Evolutionary conservation across 805 yeast species (phyloP).

Genomic region (Yueomyces sp.): DNA sequence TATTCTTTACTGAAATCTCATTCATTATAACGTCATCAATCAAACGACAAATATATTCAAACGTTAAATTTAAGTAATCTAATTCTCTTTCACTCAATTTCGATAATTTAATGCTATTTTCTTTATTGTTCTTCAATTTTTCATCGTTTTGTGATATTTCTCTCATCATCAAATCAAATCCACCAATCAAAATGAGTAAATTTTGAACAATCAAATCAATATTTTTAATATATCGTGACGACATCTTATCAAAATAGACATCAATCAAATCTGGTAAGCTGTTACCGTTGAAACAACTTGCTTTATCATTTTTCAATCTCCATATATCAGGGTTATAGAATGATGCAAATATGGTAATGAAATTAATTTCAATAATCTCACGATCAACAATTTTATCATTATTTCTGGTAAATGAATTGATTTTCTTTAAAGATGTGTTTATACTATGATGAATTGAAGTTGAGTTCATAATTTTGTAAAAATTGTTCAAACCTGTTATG

Average conservation of each 20-base stretch:
- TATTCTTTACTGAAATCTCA: conserved; percentile 1
- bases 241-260: conserved; percentile 12
- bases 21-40: conserved; percentile 19
- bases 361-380: conserved; percentile 22
- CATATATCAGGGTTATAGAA: conserved; percentile 14
- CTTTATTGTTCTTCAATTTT: not conserved
- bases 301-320: conserved; percentile 4
- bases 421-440: conserved; percentile 20
- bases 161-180: conserved; percentile 12
- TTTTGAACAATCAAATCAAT: conserved; percentile 14
- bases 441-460: conserved; percentile 15
- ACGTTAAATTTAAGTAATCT: conserved; percentile 27
- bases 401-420: conserved; percentile 3
- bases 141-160: not conserved
- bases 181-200: conserved; percentile 15
- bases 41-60: conserved; percentile 28
- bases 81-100: conserved; percentile 4
- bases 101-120: conserved; percentile 1
- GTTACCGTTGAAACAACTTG: conserved; percentile 5
- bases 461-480: conserved; percentile 21
- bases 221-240: conserved; percentile 16
- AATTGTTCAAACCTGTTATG: conserved; percentile 34
- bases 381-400: conserved; percentile 14
- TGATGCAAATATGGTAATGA: conserved; percentile 17
- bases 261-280: conserved; percentile 8